Conservation (phyloP, 1,284 basidiomycete genomes). For the Hypsizygus ulmarius region DNA sequence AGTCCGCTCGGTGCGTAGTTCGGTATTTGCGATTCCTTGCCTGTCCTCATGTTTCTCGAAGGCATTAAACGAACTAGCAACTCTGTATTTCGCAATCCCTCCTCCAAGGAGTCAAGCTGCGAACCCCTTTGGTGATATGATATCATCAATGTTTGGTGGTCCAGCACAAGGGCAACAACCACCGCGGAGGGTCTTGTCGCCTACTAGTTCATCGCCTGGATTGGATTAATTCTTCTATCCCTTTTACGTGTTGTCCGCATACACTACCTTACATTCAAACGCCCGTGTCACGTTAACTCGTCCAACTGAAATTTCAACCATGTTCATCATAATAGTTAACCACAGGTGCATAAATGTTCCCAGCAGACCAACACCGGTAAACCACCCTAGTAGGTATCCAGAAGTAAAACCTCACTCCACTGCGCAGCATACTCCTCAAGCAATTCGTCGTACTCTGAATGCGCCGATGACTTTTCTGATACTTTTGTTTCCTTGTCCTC, state of each 20-base stretch:
- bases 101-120: conserved; percentile 17
- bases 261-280: not conserved
- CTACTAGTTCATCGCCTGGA: conserved; percentile 7
- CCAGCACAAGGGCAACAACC: conserved; percentile 13
- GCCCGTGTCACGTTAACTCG: not conserved
- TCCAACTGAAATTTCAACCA: too few relatives aligned
- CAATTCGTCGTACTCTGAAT: not conserved
- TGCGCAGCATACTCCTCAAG: not conserved
- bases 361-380: not conserved
- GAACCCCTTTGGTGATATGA: conserved; percentile 22
- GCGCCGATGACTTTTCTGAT: not conserved
- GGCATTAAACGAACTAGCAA: conserved; percentile 57
- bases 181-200: conserved; percentile 14
- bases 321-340: too few relatives aligned
- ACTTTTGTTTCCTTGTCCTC: not conserved
- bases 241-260: not conserved
- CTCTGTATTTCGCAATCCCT: conserved; percentile 50
- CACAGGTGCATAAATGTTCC: too few relatives aligned
- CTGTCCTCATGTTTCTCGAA: conserved; percentile 21
- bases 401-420: conserved; percentile 10
- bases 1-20: conserved; percentile 66
- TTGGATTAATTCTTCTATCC: conserved; percentile 14
- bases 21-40: not conserved
- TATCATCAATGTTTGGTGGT: conserved; percentile 22
- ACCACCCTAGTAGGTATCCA: conserved; percentile 12